Conservation (phyloP, 2,329 filamentous ascomycete species). For the Calonectria ilicicola region DNA sequence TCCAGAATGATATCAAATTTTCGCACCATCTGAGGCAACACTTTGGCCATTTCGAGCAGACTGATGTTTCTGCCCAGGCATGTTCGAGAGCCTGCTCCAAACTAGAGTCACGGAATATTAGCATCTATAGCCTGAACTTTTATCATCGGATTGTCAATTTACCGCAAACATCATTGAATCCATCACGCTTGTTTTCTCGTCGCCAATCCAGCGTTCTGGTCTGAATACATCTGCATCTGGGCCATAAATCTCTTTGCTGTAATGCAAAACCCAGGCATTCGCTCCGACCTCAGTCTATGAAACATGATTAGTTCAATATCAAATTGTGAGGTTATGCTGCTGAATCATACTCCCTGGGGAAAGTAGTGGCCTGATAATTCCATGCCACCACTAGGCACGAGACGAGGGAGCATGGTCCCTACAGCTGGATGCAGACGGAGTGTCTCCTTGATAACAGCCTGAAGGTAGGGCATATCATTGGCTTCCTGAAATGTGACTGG, state of each 20-base stretch:
- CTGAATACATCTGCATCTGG: not conserved
- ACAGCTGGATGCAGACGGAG: not conserved
- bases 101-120: not conserved
- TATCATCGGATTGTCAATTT: not conserved
- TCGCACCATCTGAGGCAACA: not conserved
- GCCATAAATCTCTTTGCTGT: not conserved
- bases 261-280: not conserved
- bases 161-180: not conserved
- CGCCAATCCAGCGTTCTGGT: not conserved
- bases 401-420: not conserved
- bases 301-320: no score
- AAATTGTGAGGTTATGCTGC: no score
- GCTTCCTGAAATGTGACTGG: not conserved
- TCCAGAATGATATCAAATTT: not conserved
- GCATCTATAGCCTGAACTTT: not conserved
- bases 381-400: not conserved
- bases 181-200: not conserved
- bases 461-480: not conserved
- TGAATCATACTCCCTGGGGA: not conserved
- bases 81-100: not conserved
- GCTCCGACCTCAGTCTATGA: not conserved
- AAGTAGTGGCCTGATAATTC: not conserved
- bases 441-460: not conserved
- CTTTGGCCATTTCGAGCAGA: not conserved
- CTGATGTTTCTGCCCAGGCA: not conserved